Percentiles rank a stretch among this genome's conserved stretches.
Evolutionary conservation across 441 rosid genomes (phyloP).

Genomic region (Macaranga tanarius): DNA sequence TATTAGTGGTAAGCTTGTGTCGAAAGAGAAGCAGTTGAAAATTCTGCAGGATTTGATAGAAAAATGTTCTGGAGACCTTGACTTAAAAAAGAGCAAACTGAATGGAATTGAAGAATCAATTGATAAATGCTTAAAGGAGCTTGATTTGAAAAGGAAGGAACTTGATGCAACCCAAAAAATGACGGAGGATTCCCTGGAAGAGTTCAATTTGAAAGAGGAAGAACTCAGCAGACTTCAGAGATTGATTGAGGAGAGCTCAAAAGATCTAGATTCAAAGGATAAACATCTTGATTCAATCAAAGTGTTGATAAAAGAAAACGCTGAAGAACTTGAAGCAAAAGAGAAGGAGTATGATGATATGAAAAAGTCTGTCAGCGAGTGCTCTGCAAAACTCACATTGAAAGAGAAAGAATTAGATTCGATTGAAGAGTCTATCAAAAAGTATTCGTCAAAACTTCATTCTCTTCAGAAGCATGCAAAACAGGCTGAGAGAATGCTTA

Average conservation of each 20-base stretch:
- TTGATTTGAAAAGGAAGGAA: constrained; percentile 12
- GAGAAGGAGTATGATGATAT: constrained; percentile 23
- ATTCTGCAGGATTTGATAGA: constrained; percentile 11
- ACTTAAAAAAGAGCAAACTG: constrained; percentile 23
- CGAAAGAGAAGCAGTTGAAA: constrained; percentile 26
- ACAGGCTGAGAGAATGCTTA: constrained; percentile 9
- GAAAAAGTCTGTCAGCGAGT: constrained; percentile 19
- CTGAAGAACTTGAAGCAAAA: constrained; percentile 21
- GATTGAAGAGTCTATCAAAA: constrained; percentile 22
- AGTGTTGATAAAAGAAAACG: constrained; percentile 7
- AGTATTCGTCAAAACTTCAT: constrained; percentile 24
- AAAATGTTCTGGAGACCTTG: constrained; percentile 20
- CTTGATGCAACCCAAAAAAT: neutral
- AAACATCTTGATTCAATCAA: constrained; percentile 15
- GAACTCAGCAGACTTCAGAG: neutral
- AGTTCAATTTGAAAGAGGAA: constrained; percentile 7
- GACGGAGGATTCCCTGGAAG: constrained; percentile 6
- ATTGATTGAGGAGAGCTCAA: constrained; percentile 13
- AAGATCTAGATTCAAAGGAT: constrained; percentile 11
- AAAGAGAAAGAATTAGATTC: constrained; percentile 26
- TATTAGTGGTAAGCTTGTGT: constrained; percentile 3
- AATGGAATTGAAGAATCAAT: constrained; percentile 14
- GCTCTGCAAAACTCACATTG: constrained; percentile 20
- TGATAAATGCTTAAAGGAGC: constrained; percentile 1
- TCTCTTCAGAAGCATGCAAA: constrained; percentile 11